Percentiles rank a stretch among this genome's conserved stretches.
These are phyloP conservation scores for Phytophthora fragariaefolia DNA, from an alignment of 352 stramenopile species.

Conservation along the genomic window DNA sequence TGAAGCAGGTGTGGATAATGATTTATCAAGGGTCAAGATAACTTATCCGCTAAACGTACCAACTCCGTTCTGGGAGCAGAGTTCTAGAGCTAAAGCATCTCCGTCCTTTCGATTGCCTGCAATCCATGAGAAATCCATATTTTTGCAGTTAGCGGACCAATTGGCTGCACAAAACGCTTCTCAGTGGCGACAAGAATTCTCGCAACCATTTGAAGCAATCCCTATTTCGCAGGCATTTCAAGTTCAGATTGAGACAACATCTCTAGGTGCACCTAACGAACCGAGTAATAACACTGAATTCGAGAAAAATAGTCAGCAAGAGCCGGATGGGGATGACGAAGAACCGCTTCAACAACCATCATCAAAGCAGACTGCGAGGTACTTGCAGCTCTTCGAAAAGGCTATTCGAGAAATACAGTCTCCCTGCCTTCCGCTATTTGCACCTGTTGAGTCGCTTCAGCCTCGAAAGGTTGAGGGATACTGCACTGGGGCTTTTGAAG, in stretches of 20 bases:
- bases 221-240: slow-evolving; percentile 48
- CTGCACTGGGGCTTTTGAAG: neutral
- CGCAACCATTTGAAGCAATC: slow-evolving; percentile 48
- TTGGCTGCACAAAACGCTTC: slow-evolving; percentile 30
- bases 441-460: slow-evolving; percentile 29
- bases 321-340: slow-evolving; percentile 28
- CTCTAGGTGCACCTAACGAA: neutral
- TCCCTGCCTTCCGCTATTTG: slow-evolving; percentile 60
- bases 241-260: slow-evolving; percentile 27
- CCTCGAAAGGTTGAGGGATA: neutral
- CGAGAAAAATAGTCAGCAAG: slow-evolving; percentile 9
- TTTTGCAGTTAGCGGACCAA: slow-evolving; percentile 37
- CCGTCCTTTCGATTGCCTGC: slow-evolving; percentile 3
- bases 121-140: slow-evolving; percentile 19
- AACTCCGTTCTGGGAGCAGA: slow-evolving; percentile 36
- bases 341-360: slow-evolving; percentile 20
- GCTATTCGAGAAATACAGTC: slow-evolving; percentile 67
- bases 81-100: neutral
- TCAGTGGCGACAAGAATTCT: slow-evolving; percentile 39
- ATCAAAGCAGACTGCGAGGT: slow-evolving; percentile 44
- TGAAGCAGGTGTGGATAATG: slow-evolving; percentile 8
- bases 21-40: slow-evolving; percentile 30
- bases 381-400: slow-evolving; percentile 59
- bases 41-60: slow-evolving; percentile 3
- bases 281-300: neutral